phyloP scores from a whole-genome alignment of 2,329 filamentous ascomycete genomes.

The Calonectria pseudoreteaudii region DNA sequence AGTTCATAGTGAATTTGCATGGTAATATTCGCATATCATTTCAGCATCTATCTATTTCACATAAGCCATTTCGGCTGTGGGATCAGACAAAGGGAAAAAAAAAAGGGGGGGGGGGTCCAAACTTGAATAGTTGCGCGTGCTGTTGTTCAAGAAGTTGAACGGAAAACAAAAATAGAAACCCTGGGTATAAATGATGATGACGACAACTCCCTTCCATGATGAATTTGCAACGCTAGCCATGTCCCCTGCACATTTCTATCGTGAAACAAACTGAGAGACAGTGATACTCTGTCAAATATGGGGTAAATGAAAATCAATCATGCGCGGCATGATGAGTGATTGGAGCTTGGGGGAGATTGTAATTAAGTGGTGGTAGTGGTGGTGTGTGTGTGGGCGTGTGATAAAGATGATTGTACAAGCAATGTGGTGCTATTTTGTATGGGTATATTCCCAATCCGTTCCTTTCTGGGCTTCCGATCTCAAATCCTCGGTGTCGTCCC shows the following conservation, averaged over 20 bases:
- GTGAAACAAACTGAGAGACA: constrained; percentile 1
- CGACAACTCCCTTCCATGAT: constrained; percentile 31
- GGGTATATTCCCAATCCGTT: neutral
- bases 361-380: neutral
- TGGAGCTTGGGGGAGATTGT: neutral
- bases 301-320: neutral
- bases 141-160: neutral
- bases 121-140: neutral
- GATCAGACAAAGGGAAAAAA: constrained; percentile 22
- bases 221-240: constrained; percentile 30
- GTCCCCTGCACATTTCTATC: constrained; percentile 21
- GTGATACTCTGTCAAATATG: neutral
- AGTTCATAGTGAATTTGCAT: neutral
- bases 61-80: neutral
- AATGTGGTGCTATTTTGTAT: neutral
- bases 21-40: constrained; percentile 40
- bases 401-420: neutral
- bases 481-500: constrained; percentile 49
- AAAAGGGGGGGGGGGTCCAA: too few species aligned
- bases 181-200: constrained; percentile 40
- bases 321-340: constrained; percentile 15
- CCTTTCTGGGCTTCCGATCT: neutral
- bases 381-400: neutral
- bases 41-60: constrained; percentile 27
- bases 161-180: constrained; percentile 18